These are phyloP conservation scores for Lentithecium fluviatile DNA, from an alignment of 495 filamentous ascomycete species.

Conservation along the genomic window DNA sequence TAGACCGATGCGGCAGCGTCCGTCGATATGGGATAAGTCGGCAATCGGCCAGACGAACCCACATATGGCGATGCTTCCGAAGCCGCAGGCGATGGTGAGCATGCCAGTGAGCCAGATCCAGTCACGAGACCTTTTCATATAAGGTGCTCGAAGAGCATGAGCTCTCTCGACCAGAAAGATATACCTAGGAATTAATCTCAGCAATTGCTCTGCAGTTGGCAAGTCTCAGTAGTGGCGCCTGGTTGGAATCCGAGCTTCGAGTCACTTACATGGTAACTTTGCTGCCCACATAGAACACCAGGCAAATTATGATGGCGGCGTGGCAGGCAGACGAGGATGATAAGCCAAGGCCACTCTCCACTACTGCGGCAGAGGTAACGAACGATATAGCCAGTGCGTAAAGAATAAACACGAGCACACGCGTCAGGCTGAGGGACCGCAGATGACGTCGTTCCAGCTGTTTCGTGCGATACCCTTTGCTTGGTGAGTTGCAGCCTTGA, in stretches of 20 bases:
- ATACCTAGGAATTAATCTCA: conserved; percentile 23
- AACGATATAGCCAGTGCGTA: too few species aligned
- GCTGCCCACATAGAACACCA: conserved; percentile 41
- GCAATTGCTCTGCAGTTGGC: neutral
- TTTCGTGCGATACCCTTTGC: too few species aligned
- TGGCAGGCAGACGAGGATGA: too few species aligned
- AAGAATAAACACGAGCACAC: too few species aligned
- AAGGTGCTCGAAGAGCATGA: conserved; percentile 37
- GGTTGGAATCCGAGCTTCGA: too few species aligned
- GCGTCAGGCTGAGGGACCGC: too few species aligned
- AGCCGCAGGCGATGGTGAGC: conserved; percentile 37
- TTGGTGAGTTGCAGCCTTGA: too few species aligned
- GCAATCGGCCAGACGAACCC: conserved; percentile 40
- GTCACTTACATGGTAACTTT: conserved; percentile 39
- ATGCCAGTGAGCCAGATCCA: conserved; percentile 39
- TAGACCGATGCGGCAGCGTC: conserved; percentile 43
- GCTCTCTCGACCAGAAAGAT: conserved; percentile 45
- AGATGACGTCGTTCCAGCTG: too few species aligned
- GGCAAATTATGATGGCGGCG: conserved; percentile 42
- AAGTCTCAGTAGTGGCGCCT: neutral
- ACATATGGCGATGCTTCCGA: conserved; percentile 40
- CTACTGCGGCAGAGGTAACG: too few species aligned
- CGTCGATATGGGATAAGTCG: conserved; percentile 31
- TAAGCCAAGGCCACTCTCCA: too few species aligned
- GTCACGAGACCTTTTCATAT: conserved; percentile 29